phyloP scores from a whole-genome alignment of 108 stramenopile species.

The Aureococcus anophagefferens region DNA sequence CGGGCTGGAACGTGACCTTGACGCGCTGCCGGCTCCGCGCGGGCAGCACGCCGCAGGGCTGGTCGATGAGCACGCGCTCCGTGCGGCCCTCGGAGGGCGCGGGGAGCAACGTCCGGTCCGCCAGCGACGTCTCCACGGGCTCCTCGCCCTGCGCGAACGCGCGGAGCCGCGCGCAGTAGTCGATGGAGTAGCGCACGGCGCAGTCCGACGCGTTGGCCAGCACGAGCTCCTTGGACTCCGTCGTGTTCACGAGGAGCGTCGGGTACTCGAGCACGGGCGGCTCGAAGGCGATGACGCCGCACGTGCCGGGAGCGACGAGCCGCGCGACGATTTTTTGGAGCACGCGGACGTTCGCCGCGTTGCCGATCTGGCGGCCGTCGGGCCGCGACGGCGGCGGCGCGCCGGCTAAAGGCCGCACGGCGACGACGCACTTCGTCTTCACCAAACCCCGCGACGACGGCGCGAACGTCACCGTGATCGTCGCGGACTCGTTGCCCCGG shows the following conservation, averaged over 20 bases:
- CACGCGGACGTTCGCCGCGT: neutral
- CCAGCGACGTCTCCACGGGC: neutral
- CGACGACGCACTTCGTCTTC: constrained; percentile 9
- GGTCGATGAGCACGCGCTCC: constrained; percentile 6
- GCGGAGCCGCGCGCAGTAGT: neutral
- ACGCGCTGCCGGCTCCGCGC: neutral
- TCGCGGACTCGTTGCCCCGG: constrained; percentile 15
- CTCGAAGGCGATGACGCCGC: constrained; percentile 20
- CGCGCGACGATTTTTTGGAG: constrained; percentile 9
- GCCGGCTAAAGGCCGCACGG: constrained; percentile 19
- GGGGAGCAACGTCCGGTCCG: neutral
- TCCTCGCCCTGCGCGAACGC: neutral
- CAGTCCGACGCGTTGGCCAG: constrained; percentile 15
- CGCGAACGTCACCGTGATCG: constrained; percentile 14
- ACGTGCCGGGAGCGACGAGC: constrained; percentile 12
- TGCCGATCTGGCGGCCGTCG: constrained; percentile 18
- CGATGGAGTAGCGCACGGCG: constrained; percentile 11
- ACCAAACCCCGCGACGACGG: constrained; percentile 5
- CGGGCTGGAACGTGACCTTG: constrained; percentile 7
- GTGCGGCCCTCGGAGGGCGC: too few species aligned
- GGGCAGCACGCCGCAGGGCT: constrained; percentile 5
- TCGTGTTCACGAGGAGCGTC: constrained; percentile 18
- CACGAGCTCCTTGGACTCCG: constrained; percentile 3
- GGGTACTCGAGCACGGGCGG: constrained; percentile 13
- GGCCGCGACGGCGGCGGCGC: neutral